Conservation (phyloP, 2,329 filamentous ascomycete genomes). For the Fusarium staphyleae region DNA sequence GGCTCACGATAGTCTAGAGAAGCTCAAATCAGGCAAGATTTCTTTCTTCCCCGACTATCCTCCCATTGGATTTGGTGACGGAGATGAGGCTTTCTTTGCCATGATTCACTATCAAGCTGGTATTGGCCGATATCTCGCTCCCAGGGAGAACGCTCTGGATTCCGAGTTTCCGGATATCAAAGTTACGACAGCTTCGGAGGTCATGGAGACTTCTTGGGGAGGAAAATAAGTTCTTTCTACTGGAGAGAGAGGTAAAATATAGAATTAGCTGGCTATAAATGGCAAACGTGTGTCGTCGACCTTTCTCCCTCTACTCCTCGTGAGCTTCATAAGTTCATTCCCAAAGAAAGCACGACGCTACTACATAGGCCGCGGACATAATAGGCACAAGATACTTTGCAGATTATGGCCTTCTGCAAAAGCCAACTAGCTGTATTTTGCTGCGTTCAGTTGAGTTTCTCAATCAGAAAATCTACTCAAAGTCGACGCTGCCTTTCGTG, state of each 20-base stretch:
- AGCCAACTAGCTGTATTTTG: not conserved
- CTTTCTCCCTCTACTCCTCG: not conserved
- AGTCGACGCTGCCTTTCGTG: not conserved
- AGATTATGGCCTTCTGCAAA: slow-evolving; percentile 1
- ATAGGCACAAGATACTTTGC: not conserved
- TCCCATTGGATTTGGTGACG: slow-evolving; percentile 18
- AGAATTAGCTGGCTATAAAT: too few species aligned
- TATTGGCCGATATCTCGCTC: slow-evolving; percentile 17
- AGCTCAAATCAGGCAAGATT: slow-evolving; percentile 34
- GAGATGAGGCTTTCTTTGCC: slow-evolving; percentile 32
- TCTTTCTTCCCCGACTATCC: slow-evolving; percentile 35
- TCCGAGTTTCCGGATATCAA: slow-evolving; percentile 23
- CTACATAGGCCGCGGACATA: not conserved
- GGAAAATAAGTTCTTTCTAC: not conserved
- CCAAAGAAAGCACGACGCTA: slow-evolving; percentile 4
- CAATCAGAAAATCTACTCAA: not conserved
- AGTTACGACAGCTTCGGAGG: slow-evolving; percentile 16
- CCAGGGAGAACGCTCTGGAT: slow-evolving; percentile 9
- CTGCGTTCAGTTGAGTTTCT: not conserved
- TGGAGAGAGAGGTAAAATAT: not conserved
- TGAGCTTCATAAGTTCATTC: not conserved
- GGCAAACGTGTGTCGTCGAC: too few species aligned
- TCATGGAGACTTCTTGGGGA: slow-evolving; percentile 33
- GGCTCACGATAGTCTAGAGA: slow-evolving; percentile 28
- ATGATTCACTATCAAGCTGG: slow-evolving; percentile 31